These are phyloP conservation scores for Wickerhamomyces subpelliculosus DNA, from an alignment of 805 yeast species.

Conservation along the genomic window DNA sequence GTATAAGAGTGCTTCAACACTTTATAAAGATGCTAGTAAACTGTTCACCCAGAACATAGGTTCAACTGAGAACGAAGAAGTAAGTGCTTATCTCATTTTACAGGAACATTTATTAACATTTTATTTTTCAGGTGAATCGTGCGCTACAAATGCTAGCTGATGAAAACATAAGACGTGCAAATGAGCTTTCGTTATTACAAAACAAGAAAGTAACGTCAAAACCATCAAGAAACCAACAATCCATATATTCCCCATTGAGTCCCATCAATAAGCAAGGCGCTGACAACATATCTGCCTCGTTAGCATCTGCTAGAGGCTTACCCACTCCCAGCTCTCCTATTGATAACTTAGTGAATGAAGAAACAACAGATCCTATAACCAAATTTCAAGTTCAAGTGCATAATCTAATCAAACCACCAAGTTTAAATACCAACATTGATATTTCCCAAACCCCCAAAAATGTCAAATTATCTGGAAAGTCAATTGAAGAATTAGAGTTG, in stretches of 20 bases:
- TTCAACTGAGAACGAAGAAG: conserved; percentile 19
- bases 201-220: conserved; percentile 3
- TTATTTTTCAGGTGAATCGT: too few species aligned
- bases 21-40: conserved; percentile 31
- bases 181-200: conserved; percentile 18
- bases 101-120: too few species aligned
- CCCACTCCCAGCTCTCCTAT: too few species aligned
- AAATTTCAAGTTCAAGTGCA: conserved; percentile 17
- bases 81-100: too few species aligned
- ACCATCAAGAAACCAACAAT: not conserved
- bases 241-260: not conserved
- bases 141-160: conserved; percentile 24
- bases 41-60: conserved; percentile 23
- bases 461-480: conserved; percentile 14
- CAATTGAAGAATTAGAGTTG: conserved; percentile 21
- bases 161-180: conserved; percentile 24
- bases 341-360: conserved; percentile 3
- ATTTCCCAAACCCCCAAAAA: not conserved
- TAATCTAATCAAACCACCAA: conserved; percentile 12
- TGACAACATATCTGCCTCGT: conserved; percentile 4
- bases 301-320: conserved; percentile 11
- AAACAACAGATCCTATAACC: conserved; percentile 14
- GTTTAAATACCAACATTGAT: not conserved
- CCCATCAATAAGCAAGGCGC: not conserved
- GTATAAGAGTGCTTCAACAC: conserved; percentile 30